phyloP scores from a whole-genome alignment of 345 rosid species.

The Diplotaxis tenuifolia region DNA sequence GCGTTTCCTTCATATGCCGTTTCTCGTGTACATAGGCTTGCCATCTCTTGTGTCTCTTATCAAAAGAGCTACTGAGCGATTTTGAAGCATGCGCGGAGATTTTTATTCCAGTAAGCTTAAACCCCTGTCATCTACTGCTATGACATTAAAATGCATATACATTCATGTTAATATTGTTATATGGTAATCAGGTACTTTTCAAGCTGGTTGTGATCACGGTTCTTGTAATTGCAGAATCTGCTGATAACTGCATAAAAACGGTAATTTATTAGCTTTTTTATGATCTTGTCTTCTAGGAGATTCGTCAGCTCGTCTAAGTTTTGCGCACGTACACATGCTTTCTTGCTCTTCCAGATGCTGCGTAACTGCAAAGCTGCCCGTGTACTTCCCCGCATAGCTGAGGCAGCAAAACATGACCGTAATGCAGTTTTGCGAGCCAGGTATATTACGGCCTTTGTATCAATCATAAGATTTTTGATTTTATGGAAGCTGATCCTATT shows the following conservation, averaged over 20 bases:
- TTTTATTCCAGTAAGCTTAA: constrained; percentile 80
- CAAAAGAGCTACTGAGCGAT: constrained; percentile 96
- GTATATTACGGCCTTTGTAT: constrained; percentile 37
- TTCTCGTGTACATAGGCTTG: constrained; percentile 58
- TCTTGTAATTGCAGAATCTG: constrained; percentile 99
- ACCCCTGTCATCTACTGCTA: constrained; percentile 5
- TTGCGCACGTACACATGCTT: constrained; percentile 33
- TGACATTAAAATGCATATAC: constrained; percentile 25
- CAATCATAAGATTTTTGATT: constrained; percentile 14
- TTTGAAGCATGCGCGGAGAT: constrained; percentile 94
- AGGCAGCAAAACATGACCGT: constrained; percentile 90
- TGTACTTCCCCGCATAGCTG: constrained; percentile 89
- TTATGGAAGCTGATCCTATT: constrained; percentile 7
- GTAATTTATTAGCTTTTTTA: constrained; percentile 37
- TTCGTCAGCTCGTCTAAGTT: constrained; percentile 23
- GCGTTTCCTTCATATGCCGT: constrained; percentile 17
- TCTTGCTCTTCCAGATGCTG: constrained; percentile 67
- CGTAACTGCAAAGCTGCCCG: constrained; percentile 94
- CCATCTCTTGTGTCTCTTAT: constrained; percentile 86
- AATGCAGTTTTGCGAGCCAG: constrained; percentile 89
- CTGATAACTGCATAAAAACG: constrained; percentile 98
- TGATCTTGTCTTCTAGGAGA: neutral
- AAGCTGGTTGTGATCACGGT: constrained; percentile 99
- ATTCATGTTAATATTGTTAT: constrained; percentile 34
- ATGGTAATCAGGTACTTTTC: constrained; percentile 92